Base-by-base conservation (phyloP, 768 basidiomycete genomes). In the Lactarius sanguifluus region DNA sequence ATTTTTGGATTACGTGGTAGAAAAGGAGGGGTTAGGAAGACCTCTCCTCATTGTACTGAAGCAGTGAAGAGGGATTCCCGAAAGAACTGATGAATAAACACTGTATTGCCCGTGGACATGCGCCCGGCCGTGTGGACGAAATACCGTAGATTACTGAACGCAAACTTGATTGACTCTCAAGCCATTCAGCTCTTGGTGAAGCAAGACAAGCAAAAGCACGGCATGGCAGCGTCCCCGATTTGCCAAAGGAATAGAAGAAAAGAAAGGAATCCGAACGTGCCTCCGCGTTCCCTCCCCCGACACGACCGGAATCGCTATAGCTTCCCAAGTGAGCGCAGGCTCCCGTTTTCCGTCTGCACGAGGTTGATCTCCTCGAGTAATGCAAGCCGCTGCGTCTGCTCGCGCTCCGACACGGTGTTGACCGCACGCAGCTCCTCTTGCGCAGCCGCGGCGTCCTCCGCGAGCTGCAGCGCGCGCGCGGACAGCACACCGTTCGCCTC, bases 361-460 rank as follows among this genome's bases (percentile, higher is more conserved):
- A 83, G 81, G 74, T 92, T 94, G 71, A 96, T 81, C 79, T 96
- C 94, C 73, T 97, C 94, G 54, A 99, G 81, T 62, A 98, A 74
- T 40, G 89, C 88, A 64, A 93, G 86, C 69, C 89, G 82, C 78
- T 96, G 94, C 10, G 81, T 83, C 77, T 94, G 90, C 72, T 95
- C 92, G 18, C 86, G 85, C 70, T 78, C 81, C 50, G 81, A 82
- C 82, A 90, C 86, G 6, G 25, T 3, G 1, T n/a, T 52, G 13
- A 55, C 57, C 45, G 79, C 83, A 20, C 89, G 83, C 47, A 93
- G 76, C 73, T 95, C 90, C 32, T 85, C 87, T 72, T 84, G 80
- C 10, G 88, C 87, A 23, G 82, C 80, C 9, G 85, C 83, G 38
- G 86, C 86, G 66, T 91, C 88, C 69, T 86, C 86, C 6, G 91